Base-by-base conservation (phyloP, 495 filamentous ascomycete species). In the Darksidea phi region DNA sequence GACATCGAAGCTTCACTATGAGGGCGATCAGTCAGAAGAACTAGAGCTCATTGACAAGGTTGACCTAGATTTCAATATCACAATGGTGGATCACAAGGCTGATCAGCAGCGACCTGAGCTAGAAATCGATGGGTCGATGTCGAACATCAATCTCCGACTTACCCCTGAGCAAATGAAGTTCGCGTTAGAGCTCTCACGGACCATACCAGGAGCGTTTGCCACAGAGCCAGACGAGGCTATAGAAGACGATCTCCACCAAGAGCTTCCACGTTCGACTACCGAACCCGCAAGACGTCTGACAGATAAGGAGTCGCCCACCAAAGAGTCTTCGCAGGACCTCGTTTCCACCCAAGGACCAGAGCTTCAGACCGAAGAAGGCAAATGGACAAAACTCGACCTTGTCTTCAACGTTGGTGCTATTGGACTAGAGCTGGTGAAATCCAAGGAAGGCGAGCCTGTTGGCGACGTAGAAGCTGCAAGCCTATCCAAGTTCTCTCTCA, bases 1-100 rank as follows among this genome's bases (percentile, higher is more conserved):
- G 42, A 96, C 91, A 1, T 97, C 95, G 8, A 82, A 88, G 41
- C 94, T 97, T 72, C 83, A 97, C 70, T 97, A 92, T 63, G 75
- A 79, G 11, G 82, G 84, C 28, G 84, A 83, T 45, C 72, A 82
- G 52, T 81, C 82, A 0, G 93, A 98, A 73, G 91, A 95, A 67
- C 79, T 97, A 21, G 90, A 98, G 72, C 87, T 98, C 76, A 92
- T 98, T 58, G 90, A 97, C 69, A 92, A 97, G 64, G 90, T 97
- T 15, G 93, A 97, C 69, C 78, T 98, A 36, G 89, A 88, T 34
- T 97, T 97, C 74, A 88, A 87, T 49, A 84, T 97, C 57, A 96
- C 87, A 23, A 91, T 95, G 68, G 80, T 89, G 6, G 94, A 97
- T 67, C 94, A 97, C 70, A 84, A 85, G 57, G 73, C 81, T 37